Evolutionary conservation across 2,329 filamentous ascomycete species (phyloP).

Genomic region (Aspergillus ochraceoroseus): DNA sequence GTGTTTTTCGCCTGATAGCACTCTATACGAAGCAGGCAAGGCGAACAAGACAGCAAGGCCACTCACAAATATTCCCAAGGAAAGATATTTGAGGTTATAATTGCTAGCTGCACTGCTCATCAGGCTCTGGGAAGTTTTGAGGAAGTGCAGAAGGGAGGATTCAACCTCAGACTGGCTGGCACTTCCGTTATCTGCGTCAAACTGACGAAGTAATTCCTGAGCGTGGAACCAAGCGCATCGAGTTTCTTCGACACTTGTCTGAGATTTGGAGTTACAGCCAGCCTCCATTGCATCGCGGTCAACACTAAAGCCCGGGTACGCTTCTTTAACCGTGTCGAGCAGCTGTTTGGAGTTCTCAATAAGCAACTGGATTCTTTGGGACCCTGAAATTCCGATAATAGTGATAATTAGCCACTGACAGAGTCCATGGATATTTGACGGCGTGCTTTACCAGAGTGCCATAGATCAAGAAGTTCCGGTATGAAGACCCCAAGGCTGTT

Average conservation of each 20-base stretch:
- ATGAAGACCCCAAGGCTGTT: constrained; percentile 91
- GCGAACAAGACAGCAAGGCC: constrained; percentile 43
- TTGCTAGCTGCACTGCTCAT: constrained; percentile 91
- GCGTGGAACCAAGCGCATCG: constrained; percentile 63
- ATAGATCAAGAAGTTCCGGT: constrained; percentile 70
- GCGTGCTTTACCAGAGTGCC: constrained; percentile 55
- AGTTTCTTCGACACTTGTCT: constrained; percentile 51
- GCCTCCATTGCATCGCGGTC: constrained; percentile 23
- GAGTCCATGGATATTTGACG: neutral
- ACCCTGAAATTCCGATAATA: constrained; percentile 26
- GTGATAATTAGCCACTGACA: constrained; percentile 8
- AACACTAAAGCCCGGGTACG: constrained; percentile 58
- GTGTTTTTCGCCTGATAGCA: constrained; percentile 27
- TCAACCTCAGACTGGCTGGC: constrained; percentile 22
- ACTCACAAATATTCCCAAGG: constrained; percentile 36
- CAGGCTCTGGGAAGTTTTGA: constrained; percentile 65
- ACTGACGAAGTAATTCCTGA: constrained; percentile 20
- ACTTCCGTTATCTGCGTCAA: constrained; percentile 8
- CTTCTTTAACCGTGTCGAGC: constrained; percentile 67
- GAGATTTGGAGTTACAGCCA: constrained; percentile 22
- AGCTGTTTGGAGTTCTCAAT: constrained; percentile 77
- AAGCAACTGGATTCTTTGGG: constrained; percentile 63
- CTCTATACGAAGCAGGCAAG: constrained; percentile 27
- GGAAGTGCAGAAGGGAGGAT: constrained; percentile 50
- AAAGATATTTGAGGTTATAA: constrained; percentile 63